Percentiles rank a stretch among this genome's conserved stretches.
Conservation (phyloP, 129 eudicot species). For the Deinandra increscens region DNA sequence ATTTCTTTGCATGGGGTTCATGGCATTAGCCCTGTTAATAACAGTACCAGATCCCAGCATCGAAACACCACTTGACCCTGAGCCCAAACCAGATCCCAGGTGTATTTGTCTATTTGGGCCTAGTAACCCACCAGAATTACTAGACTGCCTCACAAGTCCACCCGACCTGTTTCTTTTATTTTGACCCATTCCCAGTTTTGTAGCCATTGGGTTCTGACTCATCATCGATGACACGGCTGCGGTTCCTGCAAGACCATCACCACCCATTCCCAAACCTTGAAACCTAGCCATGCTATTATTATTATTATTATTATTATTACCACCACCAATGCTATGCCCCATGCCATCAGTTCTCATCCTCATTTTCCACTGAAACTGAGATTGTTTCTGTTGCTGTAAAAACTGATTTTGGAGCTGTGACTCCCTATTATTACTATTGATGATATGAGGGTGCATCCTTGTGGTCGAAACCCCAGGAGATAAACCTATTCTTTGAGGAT, state of each 20-base stretch:
- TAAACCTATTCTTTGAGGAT: conserved; percentile 45
- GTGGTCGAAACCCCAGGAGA: conserved; percentile 23
- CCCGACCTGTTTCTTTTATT: conserved; percentile 39
- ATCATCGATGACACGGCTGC: conserved; percentile 51
- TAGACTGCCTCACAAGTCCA: conserved; percentile 31
- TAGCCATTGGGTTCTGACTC: conserved; percentile 44
- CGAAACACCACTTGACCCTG: conserved; percentile 50
- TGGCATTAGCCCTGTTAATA: conserved; percentile 43
- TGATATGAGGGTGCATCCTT: conserved; percentile 23
- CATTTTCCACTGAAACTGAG: conserved; percentile 50
- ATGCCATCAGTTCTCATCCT: conserved; percentile 46
- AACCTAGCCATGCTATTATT: conserved; percentile 56
- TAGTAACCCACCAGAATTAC: conserved; percentile 39
- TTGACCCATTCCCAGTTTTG: conserved; percentile 37
- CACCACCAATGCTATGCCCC: conserved; percentile 38
- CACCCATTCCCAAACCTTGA: conserved; percentile 49
- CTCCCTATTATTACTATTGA: conserved; percentile 38
- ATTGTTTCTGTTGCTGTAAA: conserved; percentile 43
- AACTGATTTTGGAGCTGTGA: conserved; percentile 49
- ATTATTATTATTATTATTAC: too few relatives aligned
- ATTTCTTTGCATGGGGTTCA: conserved; percentile 56
- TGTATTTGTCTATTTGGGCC: conserved; percentile 57
- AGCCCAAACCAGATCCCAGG: conserved; percentile 16
- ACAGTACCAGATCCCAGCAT: conserved; percentile 50
- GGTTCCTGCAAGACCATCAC: conserved; percentile 50